Evolutionary conservation across 768 basidiomycete species (phyloP).

Genomic region (Lenzites betulinus): DNA sequence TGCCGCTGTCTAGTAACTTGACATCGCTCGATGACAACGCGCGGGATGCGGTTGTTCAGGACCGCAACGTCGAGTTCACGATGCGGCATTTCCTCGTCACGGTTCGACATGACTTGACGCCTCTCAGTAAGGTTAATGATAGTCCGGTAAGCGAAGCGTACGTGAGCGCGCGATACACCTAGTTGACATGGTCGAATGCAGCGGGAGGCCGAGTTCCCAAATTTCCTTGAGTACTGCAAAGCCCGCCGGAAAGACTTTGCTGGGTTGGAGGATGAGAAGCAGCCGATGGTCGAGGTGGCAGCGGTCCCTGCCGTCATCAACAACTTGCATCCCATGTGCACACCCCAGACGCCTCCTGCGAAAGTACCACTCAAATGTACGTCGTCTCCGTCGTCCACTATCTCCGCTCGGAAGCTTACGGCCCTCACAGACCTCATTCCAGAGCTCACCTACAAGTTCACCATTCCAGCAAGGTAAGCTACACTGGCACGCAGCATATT

Average conservation of each 20-base stretch:
- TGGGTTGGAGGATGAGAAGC: slow-evolving; percentile 59
- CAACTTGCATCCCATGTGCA: slow-evolving; percentile 57
- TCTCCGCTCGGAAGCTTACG: neutral
- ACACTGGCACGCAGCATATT: neutral
- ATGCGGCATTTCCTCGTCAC: slow-evolving; percentile 60
- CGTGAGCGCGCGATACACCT: slow-evolving; percentile 2
- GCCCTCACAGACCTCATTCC: slow-evolving; percentile 74
- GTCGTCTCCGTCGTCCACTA: slow-evolving; percentile 20
- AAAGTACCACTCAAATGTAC: slow-evolving; percentile 62
- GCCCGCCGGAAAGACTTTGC: slow-evolving; percentile 61
- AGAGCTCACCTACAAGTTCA: slow-evolving; percentile 74
- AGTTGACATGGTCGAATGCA: slow-evolving; percentile 34
- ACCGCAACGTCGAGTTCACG: slow-evolving; percentile 76
- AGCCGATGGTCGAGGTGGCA: slow-evolving; percentile 73
- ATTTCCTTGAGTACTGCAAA: slow-evolving; percentile 67
- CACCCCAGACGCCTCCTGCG: slow-evolving; percentile 37
- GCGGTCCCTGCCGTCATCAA: slow-evolving; percentile 54
- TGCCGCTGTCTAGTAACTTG: slow-evolving; percentile 40
- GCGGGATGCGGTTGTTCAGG: slow-evolving; percentile 71
- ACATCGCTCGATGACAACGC: slow-evolving; percentile 46
- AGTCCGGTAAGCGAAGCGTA: slow-evolving; percentile 51
- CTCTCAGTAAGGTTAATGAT: slow-evolving; percentile 68
- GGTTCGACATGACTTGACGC: slow-evolving; percentile 68
- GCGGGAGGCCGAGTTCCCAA: slow-evolving; percentile 64
- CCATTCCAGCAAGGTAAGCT: slow-evolving; percentile 69